A percentile compares a stretch with the other conserved stretches of the same genome.
Evolutionary conservation across 768 basidiomycete genomes (phyloP).

Genomic region (Cubamyces lactineus): DNA sequence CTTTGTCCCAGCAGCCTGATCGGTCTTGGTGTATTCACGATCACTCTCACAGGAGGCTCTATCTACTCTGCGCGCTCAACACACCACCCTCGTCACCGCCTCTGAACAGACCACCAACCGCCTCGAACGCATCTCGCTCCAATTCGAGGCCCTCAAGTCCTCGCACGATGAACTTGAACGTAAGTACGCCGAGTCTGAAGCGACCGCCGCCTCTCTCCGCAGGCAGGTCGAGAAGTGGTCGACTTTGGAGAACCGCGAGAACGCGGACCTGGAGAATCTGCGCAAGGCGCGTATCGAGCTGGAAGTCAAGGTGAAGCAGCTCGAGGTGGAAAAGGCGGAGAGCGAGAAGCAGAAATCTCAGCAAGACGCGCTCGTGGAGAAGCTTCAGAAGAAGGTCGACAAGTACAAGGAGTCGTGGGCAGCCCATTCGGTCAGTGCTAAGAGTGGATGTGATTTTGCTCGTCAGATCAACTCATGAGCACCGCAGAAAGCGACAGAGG

Average conservation of each 20-base stretch:
- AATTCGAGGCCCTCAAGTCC: constrained; percentile 59
- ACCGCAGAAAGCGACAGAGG: constrained; percentile 41
- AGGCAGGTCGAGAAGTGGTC: constrained; percentile 74
- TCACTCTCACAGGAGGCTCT: constrained; percentile 40
- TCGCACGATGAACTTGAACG: constrained; percentile 58
- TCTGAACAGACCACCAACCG: constrained; percentile 51
- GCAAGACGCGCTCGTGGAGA: constrained; percentile 37
- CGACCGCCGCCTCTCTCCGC: constrained; percentile 55
- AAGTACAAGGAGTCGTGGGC: constrained; percentile 30
- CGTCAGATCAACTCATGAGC: background rate
- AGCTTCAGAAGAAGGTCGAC: constrained; percentile 36
- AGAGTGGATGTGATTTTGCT: background rate
- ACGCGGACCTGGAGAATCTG: constrained; percentile 55
- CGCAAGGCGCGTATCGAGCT: constrained; percentile 59
- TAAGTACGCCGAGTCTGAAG: constrained; percentile 59
- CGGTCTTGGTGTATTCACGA: background rate
- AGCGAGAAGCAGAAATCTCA: constrained; percentile 24
- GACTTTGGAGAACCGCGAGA: constrained; percentile 64
- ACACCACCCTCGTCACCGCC: constrained; percentile 52
- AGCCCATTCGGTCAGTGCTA: background rate
- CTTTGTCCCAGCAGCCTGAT: constrained; percentile 2
- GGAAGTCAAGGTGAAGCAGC: constrained; percentile 54
- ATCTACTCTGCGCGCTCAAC: constrained; percentile 49
- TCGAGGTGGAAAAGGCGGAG: constrained; percentile 41
- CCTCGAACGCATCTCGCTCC: constrained; percentile 59